These are phyloP conservation scores for Coniella vitis DNA, from an alignment of 2,329 filamentous ascomycete species.

Conservation along the genomic window DNA sequence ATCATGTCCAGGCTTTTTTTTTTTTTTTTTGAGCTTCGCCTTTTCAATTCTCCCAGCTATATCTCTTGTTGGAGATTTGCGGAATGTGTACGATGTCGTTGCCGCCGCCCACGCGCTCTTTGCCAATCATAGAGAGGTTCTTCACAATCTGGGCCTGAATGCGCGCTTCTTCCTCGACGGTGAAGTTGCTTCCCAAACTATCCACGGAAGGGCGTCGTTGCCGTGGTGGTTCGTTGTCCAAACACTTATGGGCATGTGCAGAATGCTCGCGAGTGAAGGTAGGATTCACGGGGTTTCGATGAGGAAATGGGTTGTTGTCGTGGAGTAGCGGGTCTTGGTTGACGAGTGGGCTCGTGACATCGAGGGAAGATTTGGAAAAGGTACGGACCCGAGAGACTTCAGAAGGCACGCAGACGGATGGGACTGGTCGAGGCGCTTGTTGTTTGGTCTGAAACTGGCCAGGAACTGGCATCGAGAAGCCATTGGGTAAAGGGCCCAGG, in stretches of 20 bases:
- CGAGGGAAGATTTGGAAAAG: background rate
- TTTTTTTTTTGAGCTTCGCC: conserved; percentile 4
- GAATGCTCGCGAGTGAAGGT: conserved; percentile 11
- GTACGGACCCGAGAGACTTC: background rate
- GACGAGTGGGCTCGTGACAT: conserved; percentile 22
- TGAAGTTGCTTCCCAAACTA: conserved; percentile 52
- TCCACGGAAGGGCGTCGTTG: conserved; percentile 26
- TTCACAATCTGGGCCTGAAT: conserved; percentile 17
- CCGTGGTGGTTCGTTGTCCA: background rate
- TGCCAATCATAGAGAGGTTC: conserved; percentile 22
- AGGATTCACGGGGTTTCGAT: conserved; percentile 8
- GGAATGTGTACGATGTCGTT: conserved; percentile 44
- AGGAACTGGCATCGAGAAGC: conserved; percentile 31
- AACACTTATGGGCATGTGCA: background rate
- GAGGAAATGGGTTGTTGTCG: conserved; percentile 8
- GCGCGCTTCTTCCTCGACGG: conserved; percentile 41
- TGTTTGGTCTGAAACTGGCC: background rate
- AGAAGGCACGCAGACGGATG: background rate
- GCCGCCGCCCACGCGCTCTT: conserved; percentile 36
- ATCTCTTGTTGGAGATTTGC: conserved; percentile 41
- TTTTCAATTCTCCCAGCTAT: conserved; percentile 42
- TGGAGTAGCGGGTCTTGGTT: conserved; percentile 21
- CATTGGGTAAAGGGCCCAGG: conserved; percentile 46
- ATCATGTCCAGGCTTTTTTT: no score
- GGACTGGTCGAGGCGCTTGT: conserved; percentile 1